Percentiles rank a stretch among this genome's conserved stretches.
phyloP scores from a whole-genome alignment of 1,139 yeast species.

The Hemisphaericaspora xylanilytica region DNA sequence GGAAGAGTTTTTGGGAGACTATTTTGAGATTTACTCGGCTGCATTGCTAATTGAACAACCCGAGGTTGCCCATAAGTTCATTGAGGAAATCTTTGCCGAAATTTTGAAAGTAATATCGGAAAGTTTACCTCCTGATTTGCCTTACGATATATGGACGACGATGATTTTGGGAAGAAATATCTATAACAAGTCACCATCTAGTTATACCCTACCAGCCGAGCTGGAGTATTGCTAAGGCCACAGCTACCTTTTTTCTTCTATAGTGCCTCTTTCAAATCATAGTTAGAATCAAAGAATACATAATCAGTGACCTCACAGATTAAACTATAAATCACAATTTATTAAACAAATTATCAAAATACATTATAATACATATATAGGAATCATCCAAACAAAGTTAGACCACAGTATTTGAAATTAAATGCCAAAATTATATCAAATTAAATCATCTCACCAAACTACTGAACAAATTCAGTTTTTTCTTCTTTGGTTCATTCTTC shows the following conservation, averaged over 20 bases:
- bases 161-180: conserved; percentile 17
- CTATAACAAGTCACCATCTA: conserved; percentile 5
- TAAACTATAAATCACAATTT: conserved; percentile 1
- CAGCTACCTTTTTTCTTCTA: background rate
- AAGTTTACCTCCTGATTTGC: conserved; percentile 17
- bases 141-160: conserved; percentile 18
- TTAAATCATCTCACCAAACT: conserved; percentile 6
- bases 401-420: no score
- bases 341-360: background rate
- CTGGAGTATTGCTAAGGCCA: background rate
- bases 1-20: conserved; percentile 46
- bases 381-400: background rate
- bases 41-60: conserved; percentile 43
- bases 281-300: no score
- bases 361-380: background rate
- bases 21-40: conserved; percentile 46
- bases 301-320: no score
- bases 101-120: conserved; percentile 22
- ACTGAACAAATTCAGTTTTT: conserved; percentile 14
- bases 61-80: conserved; percentile 34
- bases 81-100: conserved; percentile 31
- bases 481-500: conserved; percentile 6
- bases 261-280: no score
- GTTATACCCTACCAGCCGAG: background rate
- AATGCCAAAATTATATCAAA: background rate